phyloP scores from a whole-genome alignment of 768 basidiomycete species.

The Porpolomopsis calyptriformis region DNA sequence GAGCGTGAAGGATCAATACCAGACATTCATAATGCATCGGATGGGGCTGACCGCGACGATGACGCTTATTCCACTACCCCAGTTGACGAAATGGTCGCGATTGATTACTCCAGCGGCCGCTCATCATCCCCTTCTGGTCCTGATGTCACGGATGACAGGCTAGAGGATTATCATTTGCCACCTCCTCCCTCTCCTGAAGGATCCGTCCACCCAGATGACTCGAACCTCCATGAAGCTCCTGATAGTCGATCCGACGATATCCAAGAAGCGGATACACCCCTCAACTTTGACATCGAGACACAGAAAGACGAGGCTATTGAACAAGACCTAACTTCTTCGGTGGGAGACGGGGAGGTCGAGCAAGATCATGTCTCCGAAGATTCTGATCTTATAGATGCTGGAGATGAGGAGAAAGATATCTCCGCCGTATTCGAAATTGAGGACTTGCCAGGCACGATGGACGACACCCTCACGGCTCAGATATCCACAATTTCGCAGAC shows the following conservation, averaged over 20 bases:
- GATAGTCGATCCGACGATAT: neutral
- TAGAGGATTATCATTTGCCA: neutral
- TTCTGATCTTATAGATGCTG: neutral
- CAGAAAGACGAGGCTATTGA: neutral
- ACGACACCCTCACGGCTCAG: too few species aligned
- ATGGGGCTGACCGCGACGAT: neutral
- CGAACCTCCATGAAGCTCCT: neutral
- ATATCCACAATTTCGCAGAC: neutral
- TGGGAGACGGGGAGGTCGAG: neutral
- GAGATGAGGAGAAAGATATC: neutral
- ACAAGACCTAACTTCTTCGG: neutral
- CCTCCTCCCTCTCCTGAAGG: neutral
- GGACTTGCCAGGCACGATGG: too few species aligned
- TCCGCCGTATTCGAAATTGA: neutral
- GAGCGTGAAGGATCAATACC: neutral
- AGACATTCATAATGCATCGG: neutral
- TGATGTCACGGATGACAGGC: neutral
- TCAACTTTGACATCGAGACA: neutral
- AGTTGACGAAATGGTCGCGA: conserved; percentile 10
- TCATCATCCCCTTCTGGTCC: neutral
- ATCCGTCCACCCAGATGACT: neutral
- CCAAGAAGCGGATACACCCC: neutral
- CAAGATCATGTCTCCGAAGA: neutral
- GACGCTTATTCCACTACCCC: conserved; percentile 6
- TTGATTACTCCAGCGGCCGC: neutral